Conservation (phyloP, 2,329 filamentous ascomycete species). For the Pseudogymnoascus sp. region DNA sequence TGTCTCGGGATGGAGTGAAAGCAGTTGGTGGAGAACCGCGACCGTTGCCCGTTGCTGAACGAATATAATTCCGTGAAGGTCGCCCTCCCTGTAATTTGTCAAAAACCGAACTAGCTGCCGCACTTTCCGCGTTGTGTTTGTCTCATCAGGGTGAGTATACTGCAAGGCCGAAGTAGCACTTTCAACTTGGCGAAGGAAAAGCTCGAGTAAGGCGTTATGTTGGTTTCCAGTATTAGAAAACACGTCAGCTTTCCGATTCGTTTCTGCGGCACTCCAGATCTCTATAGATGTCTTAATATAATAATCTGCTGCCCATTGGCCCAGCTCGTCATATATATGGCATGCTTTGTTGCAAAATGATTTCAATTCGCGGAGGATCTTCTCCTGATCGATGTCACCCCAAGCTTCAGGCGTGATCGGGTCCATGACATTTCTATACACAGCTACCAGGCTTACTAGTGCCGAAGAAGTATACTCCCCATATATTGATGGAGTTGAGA, state of each 20-base stretch:
- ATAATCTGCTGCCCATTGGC: slow-evolving; percentile 60
- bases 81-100: slow-evolving; percentile 29
- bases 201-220: slow-evolving; percentile 13
- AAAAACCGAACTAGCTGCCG: slow-evolving; percentile 47
- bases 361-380: slow-evolving; percentile 39
- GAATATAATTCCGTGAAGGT: slow-evolving; percentile 55
- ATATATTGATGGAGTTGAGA: slow-evolving; percentile 19
- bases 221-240: slow-evolving; percentile 33
- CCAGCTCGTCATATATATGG: slow-evolving; percentile 51
- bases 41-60: slow-evolving; percentile 56
- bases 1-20: slow-evolving; percentile 45
- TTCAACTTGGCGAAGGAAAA: slow-evolving; percentile 16
- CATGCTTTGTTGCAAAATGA: slow-evolving; percentile 43
- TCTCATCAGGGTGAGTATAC: slow-evolving; percentile 37
- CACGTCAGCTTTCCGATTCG: slow-evolving; percentile 45
- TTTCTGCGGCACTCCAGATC: slow-evolving; percentile 43
- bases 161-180: slow-evolving; percentile 18
- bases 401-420: slow-evolving; percentile 58
- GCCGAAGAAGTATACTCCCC: background rate
- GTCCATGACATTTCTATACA: slow-evolving; percentile 34
- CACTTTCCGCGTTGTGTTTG: slow-evolving; percentile 38
- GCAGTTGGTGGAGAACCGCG: slow-evolving; percentile 45
- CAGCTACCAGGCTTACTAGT: slow-evolving; percentile 32
- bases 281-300: slow-evolving; percentile 46
- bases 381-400: slow-evolving; percentile 40